Evolutionary conservation across 108 stramenopile species (phyloP), one percentile per base, ranked within the genome.

Genomic region (Pseudonitzschia multiseries): DNA sequence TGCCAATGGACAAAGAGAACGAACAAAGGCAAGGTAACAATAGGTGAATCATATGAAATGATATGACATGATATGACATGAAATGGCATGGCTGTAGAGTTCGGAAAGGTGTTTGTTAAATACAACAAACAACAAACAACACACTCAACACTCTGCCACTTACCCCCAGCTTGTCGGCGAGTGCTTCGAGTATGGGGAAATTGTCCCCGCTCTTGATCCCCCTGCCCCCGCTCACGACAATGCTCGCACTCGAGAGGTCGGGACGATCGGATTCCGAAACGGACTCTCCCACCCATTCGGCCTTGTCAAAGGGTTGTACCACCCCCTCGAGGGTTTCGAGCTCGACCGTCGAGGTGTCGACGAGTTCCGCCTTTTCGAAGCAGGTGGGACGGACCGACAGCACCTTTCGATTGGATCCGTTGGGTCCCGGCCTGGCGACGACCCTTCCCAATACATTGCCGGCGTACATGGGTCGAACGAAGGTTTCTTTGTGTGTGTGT

Each of bases 381-480:
- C 89, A 81, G 10, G 99, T 99, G 29, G 96, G 86, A 46, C 99
- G 93, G 32, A 99, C 72, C 14, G 96, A 88, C 32, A 97, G 61
- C 8, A 98, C 69, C 82, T 96, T 98, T 62, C 88, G 91, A 21
- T 65, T 44, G 40, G 2, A 21, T 42, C 42, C 64, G 43, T 78
- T 81, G 28, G 57, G 57, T 27, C 57, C 57, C 15, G 57, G 57
- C 4, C 26, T 21, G 57, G 93, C 70, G 65, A 87, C 74, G 60
- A 99, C 97, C 70, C 94, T 98, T 42, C 95, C 96, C 73, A 99
- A 83, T 32, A 97, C 98, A 79, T 99, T 99, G 71, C 99, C 99
- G 63, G 99, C 99, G 73, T 99, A 99, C 86, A 99, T 96, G 48
- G 99, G 98, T 17, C 99, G 94, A 68, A 90, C 80, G 75, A 97